Percentiles rank a stretch among this genome's conserved stretches.
phyloP scores from a whole-genome alignment of 148 eudicot species.

The Pouteria glomerata region DNA sequence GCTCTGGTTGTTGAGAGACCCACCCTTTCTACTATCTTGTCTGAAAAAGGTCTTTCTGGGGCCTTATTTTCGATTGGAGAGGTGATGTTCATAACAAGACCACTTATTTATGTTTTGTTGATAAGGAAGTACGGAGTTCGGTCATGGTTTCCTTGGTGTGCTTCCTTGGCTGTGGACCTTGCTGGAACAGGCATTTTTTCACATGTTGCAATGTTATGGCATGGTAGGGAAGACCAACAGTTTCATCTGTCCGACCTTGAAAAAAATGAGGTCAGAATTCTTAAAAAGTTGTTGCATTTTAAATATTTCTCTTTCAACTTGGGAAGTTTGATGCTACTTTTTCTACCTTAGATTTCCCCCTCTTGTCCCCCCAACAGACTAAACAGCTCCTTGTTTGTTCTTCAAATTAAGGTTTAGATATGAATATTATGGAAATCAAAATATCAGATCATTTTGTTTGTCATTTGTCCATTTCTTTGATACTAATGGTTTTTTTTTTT shows the following conservation, averaged over 20 bases:
- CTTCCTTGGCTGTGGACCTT: conserved; percentile 63
- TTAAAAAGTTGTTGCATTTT: not conserved
- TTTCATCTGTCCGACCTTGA: conserved; percentile 52
- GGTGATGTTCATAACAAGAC: conserved; percentile 70
- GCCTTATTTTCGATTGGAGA: conserved; percentile 65
- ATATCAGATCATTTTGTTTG: too few species aligned
- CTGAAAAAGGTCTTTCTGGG: conserved; percentile 69
- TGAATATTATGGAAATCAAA: not conserved
- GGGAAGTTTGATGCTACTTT: conserved; percentile 1
- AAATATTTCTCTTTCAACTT: not conserved
- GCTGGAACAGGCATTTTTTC: conserved; percentile 56
- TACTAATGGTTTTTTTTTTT: too few species aligned
- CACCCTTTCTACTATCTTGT: conserved; percentile 54
- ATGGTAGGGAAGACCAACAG: conserved; percentile 24
- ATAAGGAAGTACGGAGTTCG: conserved; percentile 75
- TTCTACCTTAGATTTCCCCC: not conserved
- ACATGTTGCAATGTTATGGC: conserved; percentile 23
- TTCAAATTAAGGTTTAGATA: not conserved
- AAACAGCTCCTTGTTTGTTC: not conserved
- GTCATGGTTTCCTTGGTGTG: conserved; percentile 92
- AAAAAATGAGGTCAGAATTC: conserved; percentile 68
- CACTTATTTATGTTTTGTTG: conserved; percentile 72
- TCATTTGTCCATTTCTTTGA: not conserved
- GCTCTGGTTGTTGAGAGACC: conserved; percentile 37
- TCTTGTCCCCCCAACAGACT: not conserved